A percentile compares a stretch with the other conserved stretches of the same genome.
Evolutionary conservation across 768 basidiomycete species (phyloP).

Genomic region (Megacollybia marginata): DNA sequence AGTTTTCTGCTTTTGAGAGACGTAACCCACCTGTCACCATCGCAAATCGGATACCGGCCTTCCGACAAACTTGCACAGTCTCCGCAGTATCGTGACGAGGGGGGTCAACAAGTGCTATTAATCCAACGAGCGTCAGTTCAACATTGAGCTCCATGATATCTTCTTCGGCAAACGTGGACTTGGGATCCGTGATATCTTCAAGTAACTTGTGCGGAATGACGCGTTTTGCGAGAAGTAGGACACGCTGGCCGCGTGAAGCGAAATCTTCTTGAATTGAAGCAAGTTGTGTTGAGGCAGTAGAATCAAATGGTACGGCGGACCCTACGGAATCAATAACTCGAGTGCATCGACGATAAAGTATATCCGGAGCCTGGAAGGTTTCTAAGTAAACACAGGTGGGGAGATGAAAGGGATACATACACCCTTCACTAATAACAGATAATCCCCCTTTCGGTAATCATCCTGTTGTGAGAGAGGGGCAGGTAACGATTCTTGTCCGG

Average conservation of each 20-base stretch:
- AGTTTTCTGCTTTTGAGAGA: neutral
- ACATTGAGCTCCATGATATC: neutral
- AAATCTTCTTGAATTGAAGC: neutral
- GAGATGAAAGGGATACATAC: neutral
- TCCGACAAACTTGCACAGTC: slow-evolving; percentile 40
- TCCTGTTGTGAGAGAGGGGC: neutral
- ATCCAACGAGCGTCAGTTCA: neutral
- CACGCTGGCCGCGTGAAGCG: neutral
- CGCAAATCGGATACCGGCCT: slow-evolving; percentile 55
- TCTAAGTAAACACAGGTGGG: neutral
- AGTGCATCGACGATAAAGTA: neutral
- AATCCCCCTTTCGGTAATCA: neutral
- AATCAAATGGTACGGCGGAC: neutral
- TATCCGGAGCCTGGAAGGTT: neutral
- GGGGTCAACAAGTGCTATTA: slow-evolving; percentile 57
- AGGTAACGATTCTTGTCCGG: neutral
- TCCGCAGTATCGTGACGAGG: slow-evolving; percentile 47
- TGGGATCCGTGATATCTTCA: neutral
- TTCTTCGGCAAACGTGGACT: neutral
- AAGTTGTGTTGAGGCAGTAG: neutral
- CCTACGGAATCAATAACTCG: neutral
- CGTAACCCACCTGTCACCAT: slow-evolving; percentile 55
- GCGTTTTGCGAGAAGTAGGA: neutral
- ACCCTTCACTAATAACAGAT: neutral
- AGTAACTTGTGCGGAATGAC: neutral